Evolutionary conservation across 2,329 filamentous ascomycete genomes (phyloP), one percentile per base, ranked within the genome.

Genomic region (Trichoderma citrinoviride): DNA sequence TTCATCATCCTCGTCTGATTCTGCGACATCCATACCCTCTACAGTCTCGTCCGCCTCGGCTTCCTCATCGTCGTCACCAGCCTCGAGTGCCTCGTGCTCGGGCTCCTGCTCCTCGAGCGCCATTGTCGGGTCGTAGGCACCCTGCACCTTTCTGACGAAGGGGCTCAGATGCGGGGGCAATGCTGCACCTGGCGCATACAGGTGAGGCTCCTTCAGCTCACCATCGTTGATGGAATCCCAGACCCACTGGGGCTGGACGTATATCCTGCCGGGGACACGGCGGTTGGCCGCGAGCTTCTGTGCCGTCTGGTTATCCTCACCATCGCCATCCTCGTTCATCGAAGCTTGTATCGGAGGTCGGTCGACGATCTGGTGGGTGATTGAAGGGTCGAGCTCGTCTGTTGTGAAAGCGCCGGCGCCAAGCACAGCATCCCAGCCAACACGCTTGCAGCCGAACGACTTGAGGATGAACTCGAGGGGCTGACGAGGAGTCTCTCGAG

Each of bases 191-290:
- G 95, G 95, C 0, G 90, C 91, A 73, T 99, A 99, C 41, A 93
- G 79, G 74, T 97, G 92, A 37, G 93, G 87, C 69, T 90, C 85
- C 76, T 97, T 88, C 64, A 99, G 81, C 77, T 94, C 92, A 68
- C 92, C 92, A 52, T 95, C 91, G 76, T 99, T 99, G 76, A 97
- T 81, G 72, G 91, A 94, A 74, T 99, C 95, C 95, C 95, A 99
- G 4, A 99, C 88, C 94, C 96, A 99, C 76, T 99, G 95, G 21
- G 95, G 95, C 80, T 99, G 95, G 64, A 99, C 81, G 71, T 99
- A 99, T 68, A 88, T 92, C 69, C 95, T 86, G 41, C 94, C 94
- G n/a, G 94, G 93, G 67, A 98, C 90, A 67, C 93, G 87, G 68
- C 87, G 87, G 72, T 91, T 90, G 66, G 77, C 77, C 27, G 76